Evolutionary conservation across 2,329 filamentous ascomycete species (phyloP), one percentile per base, ranked within the genome.

Genomic region (Penicillium fuscoglaucum): DNA sequence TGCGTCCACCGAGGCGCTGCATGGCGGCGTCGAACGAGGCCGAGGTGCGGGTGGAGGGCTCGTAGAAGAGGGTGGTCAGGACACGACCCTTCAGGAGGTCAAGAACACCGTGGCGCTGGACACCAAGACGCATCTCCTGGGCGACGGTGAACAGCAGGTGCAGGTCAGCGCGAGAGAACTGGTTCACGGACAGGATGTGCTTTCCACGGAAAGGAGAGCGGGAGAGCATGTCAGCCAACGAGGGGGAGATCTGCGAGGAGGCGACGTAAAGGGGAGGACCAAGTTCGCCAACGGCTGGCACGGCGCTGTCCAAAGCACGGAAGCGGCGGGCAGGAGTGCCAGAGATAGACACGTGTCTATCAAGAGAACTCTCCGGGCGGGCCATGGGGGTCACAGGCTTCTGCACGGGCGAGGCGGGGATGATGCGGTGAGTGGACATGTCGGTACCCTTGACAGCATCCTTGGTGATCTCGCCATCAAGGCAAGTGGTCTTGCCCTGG

Each of bases 11-110:
- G 6, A 99, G 88, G 52, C 96, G 90, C 82, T 99, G 96, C 95
- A 99, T 99, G 43, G 95, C 95, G 57, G 93, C 90, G 72, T 99
- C 95, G 69, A 99, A 99, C 4, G 95, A 99, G 39, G 90, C 87
- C 13, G 93, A 97, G 6, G 95, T 99, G 55, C 95, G 86, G 3
- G 95, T 99, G 0, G 93, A 98, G 2, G 95, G 95, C 82, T 99
- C 95, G 77, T 93, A 99, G 84, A 99, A 99, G 80, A 99, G 87
- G 2, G 91, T 95, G 78, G 89, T 91, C 39, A 99, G 84, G 13
- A 99, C 86, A 46, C 90, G 87, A 29, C 93, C 92, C 69, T 90
- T 90, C 61, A 99, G 86, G 57, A 96, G 83, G 70, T 95, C 89
- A 51, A 99, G 83, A 31, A 95, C 90, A 59, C 95, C 95, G 69